Evolutionary conservation across 305 asterid species (phyloP), one percentile per base, ranked within the genome.

Genomic region (Rubia balearica): DNA sequence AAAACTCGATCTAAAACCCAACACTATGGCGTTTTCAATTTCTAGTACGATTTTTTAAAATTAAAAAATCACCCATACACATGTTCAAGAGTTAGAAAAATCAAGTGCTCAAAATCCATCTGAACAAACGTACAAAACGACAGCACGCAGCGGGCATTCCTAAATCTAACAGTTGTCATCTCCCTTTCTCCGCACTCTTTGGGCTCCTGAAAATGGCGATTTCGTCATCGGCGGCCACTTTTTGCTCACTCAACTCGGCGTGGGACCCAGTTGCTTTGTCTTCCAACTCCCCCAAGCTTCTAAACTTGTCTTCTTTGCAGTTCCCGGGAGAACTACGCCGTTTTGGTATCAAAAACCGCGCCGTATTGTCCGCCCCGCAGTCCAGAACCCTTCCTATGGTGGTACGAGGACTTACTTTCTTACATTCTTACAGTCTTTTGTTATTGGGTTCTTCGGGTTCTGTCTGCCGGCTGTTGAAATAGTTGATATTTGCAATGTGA

Each of bases 261-360:
- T 17, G 59, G 59, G 74, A 73, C 63, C 74, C 65, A 7, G 66
- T 76, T 68, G 73, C 76, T 74, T 41, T 76, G 72, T 67, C 87
- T 60, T 66, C 86, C 14, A 73, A 80, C 7, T 62, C 76, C 16
- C 41, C 89, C 7, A 81, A 77, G 79, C 69, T 83, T 65, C 75
- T 85, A 2, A 75, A 62, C 67, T 80, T 86, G 41, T 82, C 94
- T 46, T 78, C 93, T 71, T 81, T 86, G 72, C 96, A 81, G 30
- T 84, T 85, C 63, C 83, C 86, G 1, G 53, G 78, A 22, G 80
- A 78, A 68, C 83, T 85, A 68, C 88, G 80, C 60, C 45, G 71
- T 48, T 60, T 75, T 57, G 72, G 81, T 66, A 75, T 83, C 66
- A 82, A 82, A 22, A 82, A 71, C 79, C 81, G 61, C 65, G 69